phyloP scores from a whole-genome alignment of 2,329 filamentous ascomycete genomes.

The Sporothrix phasma region DNA sequence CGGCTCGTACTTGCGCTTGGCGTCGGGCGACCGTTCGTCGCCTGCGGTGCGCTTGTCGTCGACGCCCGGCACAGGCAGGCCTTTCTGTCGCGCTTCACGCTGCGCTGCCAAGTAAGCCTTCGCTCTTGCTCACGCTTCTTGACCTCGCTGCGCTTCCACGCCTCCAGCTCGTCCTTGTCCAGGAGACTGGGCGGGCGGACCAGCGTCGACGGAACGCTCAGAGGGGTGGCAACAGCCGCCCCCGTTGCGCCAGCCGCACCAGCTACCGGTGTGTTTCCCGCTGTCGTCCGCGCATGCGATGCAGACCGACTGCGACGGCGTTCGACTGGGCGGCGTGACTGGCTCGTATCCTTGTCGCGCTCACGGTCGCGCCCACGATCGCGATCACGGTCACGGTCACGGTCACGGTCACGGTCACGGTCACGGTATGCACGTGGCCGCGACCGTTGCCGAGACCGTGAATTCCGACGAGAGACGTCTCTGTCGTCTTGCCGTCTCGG shows the following conservation, averaged over 20 bases:
- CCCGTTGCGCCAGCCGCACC: neutral
- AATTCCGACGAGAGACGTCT: neutral
- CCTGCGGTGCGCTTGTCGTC: conserved; percentile 36
- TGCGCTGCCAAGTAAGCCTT: conserved; percentile 55
- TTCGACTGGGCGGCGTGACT: conserved; percentile 8
- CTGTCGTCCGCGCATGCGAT: conserved; percentile 22
- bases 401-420: too few relatives aligned
- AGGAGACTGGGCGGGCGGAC: conserved; percentile 31
- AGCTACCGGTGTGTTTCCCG: conserved; percentile 11
- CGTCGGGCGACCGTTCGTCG: conserved; percentile 35
- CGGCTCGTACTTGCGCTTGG: conserved; percentile 30
- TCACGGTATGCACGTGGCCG: neutral
- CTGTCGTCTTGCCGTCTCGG: neutral
- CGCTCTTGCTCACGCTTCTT: conserved; percentile 53
- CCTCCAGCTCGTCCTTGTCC: conserved; percentile 41
- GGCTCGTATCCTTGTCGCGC: conserved; percentile 13
- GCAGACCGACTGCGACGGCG: conserved; percentile 22
- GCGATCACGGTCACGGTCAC: too few relatives aligned
- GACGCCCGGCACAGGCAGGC: conserved; percentile 47
- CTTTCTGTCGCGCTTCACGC: conserved; percentile 50
- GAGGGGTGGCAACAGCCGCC: conserved; percentile 7
- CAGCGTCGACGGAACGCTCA: conserved; percentile 10
- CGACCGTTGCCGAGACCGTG: conserved; percentile 10
- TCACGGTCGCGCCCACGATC: too few relatives aligned
- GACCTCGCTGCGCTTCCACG: conserved; percentile 52